These are phyloP conservation scores for Boletus bicolor DNA, from an alignment of 768 basidiomycete genomes.

Conservation along the genomic window DNA sequence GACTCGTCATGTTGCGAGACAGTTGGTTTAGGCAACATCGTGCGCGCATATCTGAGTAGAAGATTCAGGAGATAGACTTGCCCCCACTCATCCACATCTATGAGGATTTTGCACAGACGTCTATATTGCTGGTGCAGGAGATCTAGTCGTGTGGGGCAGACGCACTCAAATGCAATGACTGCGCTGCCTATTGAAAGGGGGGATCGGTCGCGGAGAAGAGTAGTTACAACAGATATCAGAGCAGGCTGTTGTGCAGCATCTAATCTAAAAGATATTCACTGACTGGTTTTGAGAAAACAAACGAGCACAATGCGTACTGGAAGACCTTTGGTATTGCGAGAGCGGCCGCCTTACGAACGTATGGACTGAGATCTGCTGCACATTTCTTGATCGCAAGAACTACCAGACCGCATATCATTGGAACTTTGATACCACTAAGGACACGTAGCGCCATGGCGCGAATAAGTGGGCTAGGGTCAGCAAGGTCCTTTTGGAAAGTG, in stretches of 20 bases:
- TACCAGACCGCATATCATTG: slow-evolving; percentile 82
- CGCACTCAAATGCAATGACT: slow-evolving; percentile 76
- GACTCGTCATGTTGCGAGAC: slow-evolving; percentile 30
- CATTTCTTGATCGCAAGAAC: slow-evolving; percentile 90
- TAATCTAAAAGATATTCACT: slow-evolving; percentile 46
- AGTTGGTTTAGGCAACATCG: slow-evolving; percentile 71
- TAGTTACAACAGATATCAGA: slow-evolving; percentile 65
- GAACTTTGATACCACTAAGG: slow-evolving; percentile 86
- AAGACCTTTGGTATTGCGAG: slow-evolving; percentile 85
- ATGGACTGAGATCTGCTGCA: slow-evolving; percentile 87
- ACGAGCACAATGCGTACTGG: slow-evolving; percentile 47
- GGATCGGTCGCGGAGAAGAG: slow-evolving; percentile 68
- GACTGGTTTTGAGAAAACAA: background rate
- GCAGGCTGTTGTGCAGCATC: slow-evolving; percentile 69
- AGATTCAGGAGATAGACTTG: slow-evolving; percentile 79
- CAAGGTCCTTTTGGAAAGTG: slow-evolving; percentile 95
- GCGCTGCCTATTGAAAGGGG: slow-evolving; percentile 88
- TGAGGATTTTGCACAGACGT: slow-evolving; percentile 74
- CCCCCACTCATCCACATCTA: slow-evolving; percentile 97
- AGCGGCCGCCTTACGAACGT: slow-evolving; percentile 91
- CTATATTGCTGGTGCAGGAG: slow-evolving; percentile 88
- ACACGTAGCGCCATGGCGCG: slow-evolving; percentile 95
- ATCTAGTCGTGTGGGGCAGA: slow-evolving; percentile 86
- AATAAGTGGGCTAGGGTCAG: slow-evolving; percentile 89
- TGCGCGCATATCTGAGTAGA: slow-evolving; percentile 76